Conservation (phyloP, 2,329 filamentous ascomycete species). For the Beauveria caledonica region DNA sequence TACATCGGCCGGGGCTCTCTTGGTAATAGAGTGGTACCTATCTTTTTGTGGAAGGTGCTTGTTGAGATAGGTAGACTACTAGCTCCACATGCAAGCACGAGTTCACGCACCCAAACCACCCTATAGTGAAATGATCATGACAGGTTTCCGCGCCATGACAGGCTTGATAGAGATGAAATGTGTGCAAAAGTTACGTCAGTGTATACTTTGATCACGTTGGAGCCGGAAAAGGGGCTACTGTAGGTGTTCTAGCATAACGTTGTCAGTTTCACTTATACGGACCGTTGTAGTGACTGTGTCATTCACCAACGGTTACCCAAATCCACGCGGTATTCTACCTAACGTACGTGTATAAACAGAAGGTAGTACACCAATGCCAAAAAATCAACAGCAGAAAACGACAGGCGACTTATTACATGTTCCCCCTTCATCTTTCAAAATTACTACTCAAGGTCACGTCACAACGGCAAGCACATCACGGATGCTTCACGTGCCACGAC, state of each 20-base stretch:
- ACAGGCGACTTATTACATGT: neutral
- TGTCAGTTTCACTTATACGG: neutral
- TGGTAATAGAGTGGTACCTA: neutral
- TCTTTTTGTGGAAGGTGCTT: neutral
- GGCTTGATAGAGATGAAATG: neutral
- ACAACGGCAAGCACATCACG: neutral
- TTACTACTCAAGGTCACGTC: neutral
- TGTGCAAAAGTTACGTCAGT: neutral
- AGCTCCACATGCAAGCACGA: neutral
- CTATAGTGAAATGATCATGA: neutral
- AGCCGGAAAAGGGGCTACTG: neutral
- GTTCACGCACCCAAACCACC: conserved; percentile 2
- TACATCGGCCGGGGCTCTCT: neutral
- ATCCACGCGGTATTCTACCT: too few species aligned
- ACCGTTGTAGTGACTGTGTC: neutral
- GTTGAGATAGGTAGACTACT: neutral
- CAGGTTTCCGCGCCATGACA: neutral
- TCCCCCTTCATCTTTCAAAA: too few species aligned
- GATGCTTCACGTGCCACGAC: neutral
- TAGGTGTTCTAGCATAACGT: too few species aligned
- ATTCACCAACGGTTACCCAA: neutral
- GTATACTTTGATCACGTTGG: neutral
- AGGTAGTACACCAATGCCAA: neutral
- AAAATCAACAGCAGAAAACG: too few species aligned
- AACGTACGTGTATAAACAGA: neutral